Evolutionary conservation across 1,139 yeast genomes (phyloP), one percentile per base, ranked within the genome.

Genomic region (Hansenula anomala): DNA sequence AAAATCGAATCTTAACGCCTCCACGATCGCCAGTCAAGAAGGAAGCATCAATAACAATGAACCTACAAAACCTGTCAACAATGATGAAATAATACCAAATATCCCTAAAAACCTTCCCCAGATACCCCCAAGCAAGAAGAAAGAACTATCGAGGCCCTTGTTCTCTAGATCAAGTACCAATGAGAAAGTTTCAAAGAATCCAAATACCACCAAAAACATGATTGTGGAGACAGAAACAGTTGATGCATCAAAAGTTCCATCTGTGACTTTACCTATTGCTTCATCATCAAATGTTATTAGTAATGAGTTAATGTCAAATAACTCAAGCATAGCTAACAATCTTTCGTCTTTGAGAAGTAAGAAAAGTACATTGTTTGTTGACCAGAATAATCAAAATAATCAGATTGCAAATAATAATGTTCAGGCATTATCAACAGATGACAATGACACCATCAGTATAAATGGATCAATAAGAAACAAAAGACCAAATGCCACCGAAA

Each of bases 221-320:
- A 52, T 48, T 29, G 57, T 53, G 20, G 57, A 53, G 30, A 53
- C 57, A 1, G 57, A 53, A 27, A 52, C 57, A 4, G 51, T 53
- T 14, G 57, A 53, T 37, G 53, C 56, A 6, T 39, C 54, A 3
- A 45, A 40, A 33, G 36, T 43, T 1, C 55, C 56, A 4, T 38
- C 50, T 3, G 54, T 53, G 4, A 48, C 55, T 1, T 39, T 53
- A 9, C 56, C 55, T 2, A 53, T 52, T 29, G 53, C 48, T 1
- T 35, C 51, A 2, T 34, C 44, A 0, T 33, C 46, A 9, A 46
- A 40, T 17, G 43, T 39, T 7, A 40, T 42, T n/a, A 31, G 34
- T 4, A 37, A 37, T 35, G 54, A 51, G 8, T 25, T 45, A 6
- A 28, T 48, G 41, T 34, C 51, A 3, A 49, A 42, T 23, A 44